Evolutionary conservation across 2,329 filamentous ascomycete genomes (phyloP), one percentile per base, ranked within the genome.

Genomic region (Thielaviopsis musarum): DNA sequence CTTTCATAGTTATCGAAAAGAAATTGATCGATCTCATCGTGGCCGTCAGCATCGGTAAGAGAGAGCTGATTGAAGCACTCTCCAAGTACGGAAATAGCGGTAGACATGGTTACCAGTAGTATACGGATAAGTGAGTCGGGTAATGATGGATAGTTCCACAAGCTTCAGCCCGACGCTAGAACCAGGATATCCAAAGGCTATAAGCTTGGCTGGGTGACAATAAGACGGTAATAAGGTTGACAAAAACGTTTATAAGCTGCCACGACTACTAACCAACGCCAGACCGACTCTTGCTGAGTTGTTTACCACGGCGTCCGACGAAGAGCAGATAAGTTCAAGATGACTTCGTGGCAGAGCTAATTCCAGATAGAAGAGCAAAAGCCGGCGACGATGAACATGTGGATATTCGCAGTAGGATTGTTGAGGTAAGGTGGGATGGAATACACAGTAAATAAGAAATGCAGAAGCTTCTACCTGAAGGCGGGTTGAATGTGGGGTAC

Each of bases 1-100:
- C 13, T 5, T 49, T 59, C 38, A 49, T 28, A 30, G 38, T 34
- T n/a, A 34, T 54, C 34, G 22, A 57, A 62, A 5, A 62, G 34
- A 17, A 62, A 52, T 5, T 59, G 57, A 22, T 62, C 60, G n/a
- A 62, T 54, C 3, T 52, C 41, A 41, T 59, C 54, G 51, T 45
- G 54, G 15, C 26, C 60, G 19, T 62, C 54, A 12, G 51, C 34
- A 22, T 54, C 52, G 22, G 34, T 34, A 24, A 62, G 53, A 0
- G 57, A 62, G 1, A 62, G 54, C 55, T 41, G 45, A 19, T 52
- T 12, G 41, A 53, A 15, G 30, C 45, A 13, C 26, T 21, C 45
- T 7, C n/a, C 45, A 7, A 49, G 45, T 3, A 12, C 17, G 9
- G 45, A 21, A 21, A 49, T 21, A 49, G 45, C n/a, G 7, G 19